Conservation (phyloP, 345 rosid genomes). For the Pelargonium nanum region DNA sequence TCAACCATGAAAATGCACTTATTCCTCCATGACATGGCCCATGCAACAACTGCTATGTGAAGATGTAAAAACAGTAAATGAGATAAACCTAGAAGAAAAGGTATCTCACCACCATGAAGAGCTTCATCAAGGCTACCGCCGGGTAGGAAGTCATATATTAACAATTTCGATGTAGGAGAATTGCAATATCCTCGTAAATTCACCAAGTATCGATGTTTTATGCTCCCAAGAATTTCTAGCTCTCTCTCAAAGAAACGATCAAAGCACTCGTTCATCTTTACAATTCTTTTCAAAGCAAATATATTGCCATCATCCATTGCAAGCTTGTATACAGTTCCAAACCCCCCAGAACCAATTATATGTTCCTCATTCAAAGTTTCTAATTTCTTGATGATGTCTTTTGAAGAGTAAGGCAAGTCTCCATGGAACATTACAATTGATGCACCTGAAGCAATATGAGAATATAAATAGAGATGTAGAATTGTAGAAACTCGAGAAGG, state of each 20-base stretch:
- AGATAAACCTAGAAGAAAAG: slow-evolving; percentile 6
- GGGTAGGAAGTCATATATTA: slow-evolving; percentile 80
- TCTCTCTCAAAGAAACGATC: slow-evolving; percentile 95
- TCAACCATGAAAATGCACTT: no score
- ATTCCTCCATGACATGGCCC: no score
- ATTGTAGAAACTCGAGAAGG: slow-evolving; percentile 7
- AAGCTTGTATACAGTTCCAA: slow-evolving; percentile 90
- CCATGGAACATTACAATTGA: slow-evolving; percentile 98
- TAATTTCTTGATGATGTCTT: slow-evolving; percentile 83
- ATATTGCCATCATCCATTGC: slow-evolving; percentile 94
- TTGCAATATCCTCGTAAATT: slow-evolving; percentile 96
- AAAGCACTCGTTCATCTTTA: slow-evolving; percentile 82
- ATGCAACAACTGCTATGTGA: neutral
- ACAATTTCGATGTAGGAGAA: slow-evolving; percentile 78
- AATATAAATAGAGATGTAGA: slow-evolving; percentile 3
- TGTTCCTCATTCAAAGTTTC: slow-evolving; percentile 83
- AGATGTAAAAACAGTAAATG: neutral
- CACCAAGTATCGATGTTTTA: slow-evolving; percentile 87
- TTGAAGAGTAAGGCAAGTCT: slow-evolving; percentile 90
- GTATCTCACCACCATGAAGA: slow-evolving; percentile 62
- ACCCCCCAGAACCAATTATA: slow-evolving; percentile 86
- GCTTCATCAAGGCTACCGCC: slow-evolving; percentile 98
- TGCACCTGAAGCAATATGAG: slow-evolving; percentile 53
- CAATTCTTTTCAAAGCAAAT: slow-evolving; percentile 81
- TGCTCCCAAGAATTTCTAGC: slow-evolving; percentile 97